These are phyloP conservation scores for Arthrobotrys sphaeroides DNA, from an alignment of 2,329 filamentous ascomycete genomes.

Conservation along the genomic window DNA sequence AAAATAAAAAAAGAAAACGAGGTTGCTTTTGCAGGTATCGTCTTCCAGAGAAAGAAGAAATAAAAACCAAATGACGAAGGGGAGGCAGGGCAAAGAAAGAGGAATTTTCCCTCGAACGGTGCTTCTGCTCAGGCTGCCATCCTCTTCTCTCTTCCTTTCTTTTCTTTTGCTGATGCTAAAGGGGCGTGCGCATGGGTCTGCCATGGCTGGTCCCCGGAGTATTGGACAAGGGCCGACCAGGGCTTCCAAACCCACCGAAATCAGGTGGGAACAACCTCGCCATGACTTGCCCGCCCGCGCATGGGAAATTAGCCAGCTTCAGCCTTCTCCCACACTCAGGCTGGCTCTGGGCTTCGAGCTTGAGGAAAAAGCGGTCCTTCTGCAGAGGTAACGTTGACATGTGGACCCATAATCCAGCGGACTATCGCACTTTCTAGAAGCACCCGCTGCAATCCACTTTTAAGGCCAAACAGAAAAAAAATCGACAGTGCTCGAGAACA, in stretches of 20 bases:
- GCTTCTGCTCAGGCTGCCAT: slow-evolving; percentile 43
- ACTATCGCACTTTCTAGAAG: slow-evolving; percentile 31
- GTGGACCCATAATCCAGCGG: slow-evolving; percentile 28
- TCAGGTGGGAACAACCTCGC: slow-evolving; percentile 48
- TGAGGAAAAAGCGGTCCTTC: slow-evolving; percentile 5
- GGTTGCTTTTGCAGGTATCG: slow-evolving; percentile 35
- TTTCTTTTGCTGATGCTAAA: slow-evolving; percentile 39
- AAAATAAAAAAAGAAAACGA: slow-evolving; percentile 15
- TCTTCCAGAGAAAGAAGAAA: slow-evolving; percentile 29
- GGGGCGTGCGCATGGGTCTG: slow-evolving; percentile 47
- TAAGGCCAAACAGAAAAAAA: slow-evolving; percentile 35
- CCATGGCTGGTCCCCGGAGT: slow-evolving; percentile 49
- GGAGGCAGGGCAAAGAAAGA: slow-evolving; percentile 47
- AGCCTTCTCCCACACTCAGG: slow-evolving; percentile 27
- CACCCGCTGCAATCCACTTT: slow-evolving; percentile 46
- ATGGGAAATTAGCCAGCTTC: slow-evolving; percentile 52
- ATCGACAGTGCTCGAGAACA: neutral
- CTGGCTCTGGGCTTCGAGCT: slow-evolving; percentile 21
- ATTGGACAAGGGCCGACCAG: slow-evolving; percentile 53
- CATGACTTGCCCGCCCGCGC: slow-evolving; percentile 43
- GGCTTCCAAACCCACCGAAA: slow-evolving; percentile 47
- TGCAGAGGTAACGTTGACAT: slow-evolving; percentile 45
- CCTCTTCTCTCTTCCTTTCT: slow-evolving; percentile 13
- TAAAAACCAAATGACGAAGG: slow-evolving; percentile 45
- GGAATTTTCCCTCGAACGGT: slow-evolving; percentile 42